Evolutionary conservation across 108 stramenopile species (phyloP).

Genomic region (Nitzschia sp.): DNA sequence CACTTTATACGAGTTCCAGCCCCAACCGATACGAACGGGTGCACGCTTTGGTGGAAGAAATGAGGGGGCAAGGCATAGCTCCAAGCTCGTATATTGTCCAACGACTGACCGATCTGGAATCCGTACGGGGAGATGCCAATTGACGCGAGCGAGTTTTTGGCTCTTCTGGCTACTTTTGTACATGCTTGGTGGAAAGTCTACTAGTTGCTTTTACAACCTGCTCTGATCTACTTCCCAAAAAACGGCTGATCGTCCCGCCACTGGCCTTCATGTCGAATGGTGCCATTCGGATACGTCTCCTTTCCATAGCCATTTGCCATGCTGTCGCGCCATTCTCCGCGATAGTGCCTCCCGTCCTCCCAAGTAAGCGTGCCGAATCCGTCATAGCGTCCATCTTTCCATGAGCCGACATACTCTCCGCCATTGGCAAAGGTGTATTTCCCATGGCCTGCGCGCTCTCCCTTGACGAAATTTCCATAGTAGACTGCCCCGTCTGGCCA

Average conservation of each 20-base stretch:
- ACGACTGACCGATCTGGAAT: neutral
- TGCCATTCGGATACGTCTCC: no score
- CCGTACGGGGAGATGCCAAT: no score
- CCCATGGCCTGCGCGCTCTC: constrained; percentile 61
- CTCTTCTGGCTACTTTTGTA: no score
- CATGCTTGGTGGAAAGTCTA: no score
- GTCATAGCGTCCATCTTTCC: constrained; percentile 59
- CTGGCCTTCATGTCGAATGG: no score
- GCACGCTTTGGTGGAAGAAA: constrained; percentile 7
- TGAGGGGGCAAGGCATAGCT: constrained; percentile 1
- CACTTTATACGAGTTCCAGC: neutral
- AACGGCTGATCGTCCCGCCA: no score
- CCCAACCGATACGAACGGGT: neutral
- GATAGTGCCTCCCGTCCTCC: no score
- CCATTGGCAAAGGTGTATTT: constrained; percentile 58
- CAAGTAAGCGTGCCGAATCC: constrained; percentile 59
- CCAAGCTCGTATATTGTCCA: neutral
- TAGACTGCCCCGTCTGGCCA: constrained; percentile 71
- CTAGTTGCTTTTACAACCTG: no score
- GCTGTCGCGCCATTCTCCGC: no score
- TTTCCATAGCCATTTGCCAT: no score
- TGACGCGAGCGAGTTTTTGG: no score
- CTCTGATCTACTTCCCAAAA: no score
- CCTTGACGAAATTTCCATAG: constrained; percentile 57
- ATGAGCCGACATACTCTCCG: constrained; percentile 57